Conservation (phyloP, 2,329 filamentous ascomycete species). For the Aspergillus neoniger region DNA sequence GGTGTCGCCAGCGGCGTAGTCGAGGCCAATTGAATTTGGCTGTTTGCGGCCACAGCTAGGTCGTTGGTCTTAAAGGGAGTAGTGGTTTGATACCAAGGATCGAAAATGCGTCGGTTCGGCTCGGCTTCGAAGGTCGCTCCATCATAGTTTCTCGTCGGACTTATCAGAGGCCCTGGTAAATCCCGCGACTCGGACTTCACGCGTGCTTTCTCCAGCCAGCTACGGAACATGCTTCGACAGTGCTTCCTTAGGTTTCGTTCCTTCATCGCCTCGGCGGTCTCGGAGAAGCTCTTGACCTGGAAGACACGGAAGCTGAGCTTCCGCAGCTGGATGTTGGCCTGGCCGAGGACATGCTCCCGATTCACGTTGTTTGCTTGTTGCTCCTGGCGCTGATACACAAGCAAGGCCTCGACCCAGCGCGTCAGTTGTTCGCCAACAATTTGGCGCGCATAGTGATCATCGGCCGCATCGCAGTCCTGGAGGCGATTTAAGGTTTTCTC, state of each 20-base stretch:
- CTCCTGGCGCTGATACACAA: slow-evolving; percentile 38
- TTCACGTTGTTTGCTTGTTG: slow-evolving; percentile 50
- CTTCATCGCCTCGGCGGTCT: slow-evolving; percentile 56
- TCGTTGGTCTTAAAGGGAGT: slow-evolving; percentile 42
- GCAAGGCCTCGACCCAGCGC: slow-evolving; percentile 38
- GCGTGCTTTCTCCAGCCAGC: slow-evolving; percentile 54
- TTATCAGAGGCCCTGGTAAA: slow-evolving; percentile 31
- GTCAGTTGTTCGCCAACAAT: slow-evolving; percentile 42
- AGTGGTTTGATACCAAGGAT: slow-evolving; percentile 40
- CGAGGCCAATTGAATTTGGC: slow-evolving; percentile 29
- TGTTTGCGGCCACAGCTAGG: slow-evolving; percentile 32
- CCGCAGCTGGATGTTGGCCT: slow-evolving; percentile 53
- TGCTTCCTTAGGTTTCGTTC: slow-evolving; percentile 58
- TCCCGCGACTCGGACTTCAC: slow-evolving; percentile 33
- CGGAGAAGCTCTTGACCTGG: slow-evolving; percentile 52
- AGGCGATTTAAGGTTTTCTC: slow-evolving; percentile 38
- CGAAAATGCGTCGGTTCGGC: slow-evolving; percentile 33
- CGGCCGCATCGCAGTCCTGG: slow-evolving; percentile 40
- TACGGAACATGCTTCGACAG: slow-evolving; percentile 55
- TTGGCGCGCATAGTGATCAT: slow-evolving; percentile 41
- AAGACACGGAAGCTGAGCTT: slow-evolving; percentile 61
- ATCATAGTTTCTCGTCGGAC: slow-evolving; percentile 27
- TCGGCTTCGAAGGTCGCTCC: slow-evolving; percentile 17
- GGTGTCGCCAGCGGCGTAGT: slow-evolving; percentile 44
- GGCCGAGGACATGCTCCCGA: slow-evolving; percentile 49